Conservation (phyloP, 768 basidiomycete genomes). For the Tephrocybe sp. region DNA sequence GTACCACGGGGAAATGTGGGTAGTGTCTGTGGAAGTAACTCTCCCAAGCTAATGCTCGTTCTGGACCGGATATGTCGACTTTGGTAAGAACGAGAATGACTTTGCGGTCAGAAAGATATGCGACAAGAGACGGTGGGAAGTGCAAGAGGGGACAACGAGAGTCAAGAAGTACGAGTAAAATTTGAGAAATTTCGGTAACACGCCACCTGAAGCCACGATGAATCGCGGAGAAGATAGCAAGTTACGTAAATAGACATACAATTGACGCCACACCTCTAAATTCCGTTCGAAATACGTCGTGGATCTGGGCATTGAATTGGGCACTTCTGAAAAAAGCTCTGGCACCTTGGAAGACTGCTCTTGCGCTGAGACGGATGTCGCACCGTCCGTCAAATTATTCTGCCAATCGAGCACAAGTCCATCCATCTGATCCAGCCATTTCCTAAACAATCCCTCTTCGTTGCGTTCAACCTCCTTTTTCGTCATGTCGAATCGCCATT, state of each 20-base stretch:
- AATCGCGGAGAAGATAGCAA: conserved; percentile 13
- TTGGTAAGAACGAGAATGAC: conserved; percentile 85
- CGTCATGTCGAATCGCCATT: conserved; percentile 83
- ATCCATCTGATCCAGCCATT: conserved; percentile 76
- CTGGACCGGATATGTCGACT: conserved; percentile 78
- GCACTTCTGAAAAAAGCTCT: conserved; percentile 10
- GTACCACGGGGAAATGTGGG: conserved; percentile 61
- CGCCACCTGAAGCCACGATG: conserved; percentile 65
- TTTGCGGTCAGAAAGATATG: conserved; percentile 55
- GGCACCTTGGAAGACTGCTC: conserved; percentile 11
- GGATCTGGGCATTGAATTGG: conserved; percentile 50
- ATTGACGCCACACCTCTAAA: conserved; percentile 91
- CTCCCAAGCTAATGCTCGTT: conserved; percentile 65
- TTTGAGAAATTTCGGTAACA: conserved; percentile 87
- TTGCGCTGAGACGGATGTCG: conserved; percentile 29
- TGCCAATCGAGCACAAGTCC: conserved; percentile 34
- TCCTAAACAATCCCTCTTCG: conserved; percentile 80
- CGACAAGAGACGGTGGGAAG: conserved; percentile 74
- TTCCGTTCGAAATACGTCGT: conserved; percentile 88
- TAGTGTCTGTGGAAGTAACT: conserved; percentile 52
- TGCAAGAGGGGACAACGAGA: conserved; percentile 88
- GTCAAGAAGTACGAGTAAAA: conserved; percentile 86
- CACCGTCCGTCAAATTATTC: conserved; percentile 35
- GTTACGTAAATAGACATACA: conserved; percentile 47
- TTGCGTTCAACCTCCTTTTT: conserved; percentile 90